Evolutionary conservation across 2,329 filamentous ascomycete genomes (phyloP).

Genomic region (Fusarium musae): DNA sequence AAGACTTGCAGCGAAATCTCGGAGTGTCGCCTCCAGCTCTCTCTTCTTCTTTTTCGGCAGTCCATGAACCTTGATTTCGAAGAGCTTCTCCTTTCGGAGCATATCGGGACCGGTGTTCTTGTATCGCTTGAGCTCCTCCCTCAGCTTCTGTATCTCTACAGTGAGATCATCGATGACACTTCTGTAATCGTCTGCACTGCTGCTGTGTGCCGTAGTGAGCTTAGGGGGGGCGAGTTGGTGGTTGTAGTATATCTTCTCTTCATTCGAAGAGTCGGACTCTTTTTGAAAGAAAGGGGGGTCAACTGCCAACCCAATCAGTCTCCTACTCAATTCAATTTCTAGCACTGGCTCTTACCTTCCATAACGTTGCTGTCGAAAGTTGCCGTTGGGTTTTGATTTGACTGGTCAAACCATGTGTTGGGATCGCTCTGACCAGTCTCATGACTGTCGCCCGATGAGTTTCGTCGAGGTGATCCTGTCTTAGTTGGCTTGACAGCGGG

Average conservation of each 20-base stretch:
- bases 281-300: slow-evolving; percentile 68
- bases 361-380: slow-evolving; percentile 57
- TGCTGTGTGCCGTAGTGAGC: slow-evolving; percentile 58
- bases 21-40: slow-evolving; percentile 78
- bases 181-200: slow-evolving; percentile 78
- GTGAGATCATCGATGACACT: slow-evolving; percentile 90
- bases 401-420: slow-evolving; percentile 65
- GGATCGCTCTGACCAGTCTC: slow-evolving; percentile 62
- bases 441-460: slow-evolving; percentile 63
- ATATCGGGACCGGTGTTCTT: slow-evolving; percentile 74
- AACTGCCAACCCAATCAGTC: slow-evolving; percentile 46
- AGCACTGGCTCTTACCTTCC: slow-evolving; percentile 54
- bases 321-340: neutral
- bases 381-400: slow-evolving; percentile 61
- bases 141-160: slow-evolving; percentile 82
- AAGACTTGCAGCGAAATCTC: slow-evolving; percentile 75
- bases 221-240: slow-evolving; percentile 43
- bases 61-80: slow-evolving; percentile 84
- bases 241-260: slow-evolving; percentile 50
- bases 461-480: slow-evolving; percentile 45
- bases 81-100: slow-evolving; percentile 79
- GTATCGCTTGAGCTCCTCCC: slow-evolving; percentile 76
- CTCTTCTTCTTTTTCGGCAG: slow-evolving; percentile 77
- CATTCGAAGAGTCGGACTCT: slow-evolving; percentile 63
- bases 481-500: slow-evolving; percentile 28